A percentile compares a stretch with the other conserved stretches of the same genome.
Conservation (phyloP, 441 rosid genomes). For the Gossypium trilobum region DNA sequence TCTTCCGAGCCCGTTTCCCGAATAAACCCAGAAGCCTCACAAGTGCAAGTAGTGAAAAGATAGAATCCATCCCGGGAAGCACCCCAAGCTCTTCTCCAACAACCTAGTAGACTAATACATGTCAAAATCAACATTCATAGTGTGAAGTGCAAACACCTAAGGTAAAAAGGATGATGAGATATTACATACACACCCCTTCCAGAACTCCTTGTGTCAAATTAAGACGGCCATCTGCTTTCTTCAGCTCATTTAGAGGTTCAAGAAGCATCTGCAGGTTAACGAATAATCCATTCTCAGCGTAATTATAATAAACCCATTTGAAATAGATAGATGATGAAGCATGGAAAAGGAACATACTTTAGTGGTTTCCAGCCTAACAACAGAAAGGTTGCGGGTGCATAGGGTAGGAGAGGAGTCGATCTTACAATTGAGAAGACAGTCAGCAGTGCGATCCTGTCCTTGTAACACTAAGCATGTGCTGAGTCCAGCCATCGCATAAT, state of each 20-base stretch:
- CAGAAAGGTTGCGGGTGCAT: conserved; percentile 55
- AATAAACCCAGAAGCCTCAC: conserved; percentile 51
- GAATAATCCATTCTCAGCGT: conserved; percentile 2
- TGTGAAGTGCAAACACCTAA: not conserved
- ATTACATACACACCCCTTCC: conserved; percentile 82
- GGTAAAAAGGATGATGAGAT: conserved; percentile 12
- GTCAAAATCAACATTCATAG: conserved; percentile 9
- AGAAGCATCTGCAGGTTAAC: conserved; percentile 59
- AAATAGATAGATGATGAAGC: not conserved
- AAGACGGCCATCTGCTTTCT: conserved; percentile 69
- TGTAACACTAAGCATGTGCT: conserved; percentile 71
- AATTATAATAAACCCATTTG: not conserved
- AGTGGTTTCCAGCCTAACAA: conserved; percentile 66
- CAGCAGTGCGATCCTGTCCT: conserved; percentile 69
- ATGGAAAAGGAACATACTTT: conserved; percentile 36
- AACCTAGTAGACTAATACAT: conserved; percentile 55
- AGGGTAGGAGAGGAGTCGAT: conserved; percentile 53
- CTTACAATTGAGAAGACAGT: conserved; percentile 60
- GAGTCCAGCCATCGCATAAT: conserved; percentile 69
- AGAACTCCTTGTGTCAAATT: conserved; percentile 78
- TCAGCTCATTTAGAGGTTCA: conserved; percentile 65
- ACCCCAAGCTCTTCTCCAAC: conserved; percentile 95
- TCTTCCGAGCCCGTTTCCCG: conserved; percentile 31
- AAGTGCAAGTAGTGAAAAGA: conserved; percentile 48
- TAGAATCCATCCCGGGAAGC: conserved; percentile 91